Evolutionary conservation across 2,329 filamentous ascomycete genomes (phyloP).

Genomic region (Colletotrichum noveboracense): DNA sequence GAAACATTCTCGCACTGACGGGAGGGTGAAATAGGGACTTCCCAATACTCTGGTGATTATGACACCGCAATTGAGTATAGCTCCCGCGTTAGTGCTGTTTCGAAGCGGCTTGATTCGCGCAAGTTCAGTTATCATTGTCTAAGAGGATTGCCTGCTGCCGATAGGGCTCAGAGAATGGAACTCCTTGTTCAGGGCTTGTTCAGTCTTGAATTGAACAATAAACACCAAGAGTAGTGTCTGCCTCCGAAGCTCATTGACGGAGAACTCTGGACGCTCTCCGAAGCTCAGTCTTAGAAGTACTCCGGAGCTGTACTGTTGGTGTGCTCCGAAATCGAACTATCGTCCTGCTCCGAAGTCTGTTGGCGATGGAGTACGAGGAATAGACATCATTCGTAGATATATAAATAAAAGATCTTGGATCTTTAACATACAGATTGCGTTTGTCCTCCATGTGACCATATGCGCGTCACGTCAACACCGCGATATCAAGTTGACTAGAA

Average conservation of each 20-base stretch:
- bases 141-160: fast-evolving
- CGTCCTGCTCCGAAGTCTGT: neutral
- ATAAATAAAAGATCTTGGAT: neutral
- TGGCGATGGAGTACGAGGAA: neutral
- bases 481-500: neutral
- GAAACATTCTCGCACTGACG: neutral
- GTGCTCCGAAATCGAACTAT: neutral
- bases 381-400: neutral
- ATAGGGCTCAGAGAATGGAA: neutral
- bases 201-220: neutral
- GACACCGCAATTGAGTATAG: neutral
- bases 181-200: fast-evolving
- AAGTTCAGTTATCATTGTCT: neutral
- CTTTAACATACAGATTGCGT: fast-evolving
- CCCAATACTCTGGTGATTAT: neutral
- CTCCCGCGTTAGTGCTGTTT: neutral
- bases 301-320: neutral
- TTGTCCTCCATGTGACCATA: neutral
- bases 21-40: neutral
- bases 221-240: neutral
- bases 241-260: neutral
- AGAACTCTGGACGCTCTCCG: neutral
- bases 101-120: neutral
- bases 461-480: neutral
- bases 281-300: neutral